Evolutionary conservation across 805 yeast genomes (phyloP), one percentile per base, ranked within the genome.

Genomic region (Teunomyces panamensis): DNA sequence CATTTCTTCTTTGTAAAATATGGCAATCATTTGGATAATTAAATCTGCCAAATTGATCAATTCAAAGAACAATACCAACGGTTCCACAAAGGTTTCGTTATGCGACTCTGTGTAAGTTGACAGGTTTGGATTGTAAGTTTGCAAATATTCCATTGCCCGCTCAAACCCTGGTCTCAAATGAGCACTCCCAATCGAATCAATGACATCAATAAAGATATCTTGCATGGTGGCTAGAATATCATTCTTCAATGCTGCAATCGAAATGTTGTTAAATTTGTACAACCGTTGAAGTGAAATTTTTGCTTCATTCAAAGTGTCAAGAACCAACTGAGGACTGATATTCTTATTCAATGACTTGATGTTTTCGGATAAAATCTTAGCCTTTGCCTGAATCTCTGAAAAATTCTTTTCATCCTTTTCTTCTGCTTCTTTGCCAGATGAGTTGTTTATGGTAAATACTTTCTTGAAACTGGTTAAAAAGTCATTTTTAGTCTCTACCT

Each of bases 1-100:
- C 54, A 92, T 75, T 62, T 92, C 98, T 62, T 88, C 91, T 56
- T 87, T 86, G 67, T 89, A 92, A 56, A 94, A 94, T 5, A 89
- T 88, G 45, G 87, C 90, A 39, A 91, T 70, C 95, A 92, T 89
- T 62, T 92, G 97, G 57, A 89, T 85, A 17, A 94, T 88, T 48
- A 92, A 71, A 64, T 92, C 99, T 4, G 97, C 97, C 50, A 89
- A 84, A 56, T 91, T 94, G 30, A 94, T 94, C 48, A 94, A 75
- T 61, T 92, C 97, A 13, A 95, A 86, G 57, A 94, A 92, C 39
- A 87, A 81, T 0, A 85, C 85, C 45, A 92, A 73, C 0, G 98
- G 98, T 52, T 87, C 95, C n/a, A 87, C 84, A 6, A 77, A 73
- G 20, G 69, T 59, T 20, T 60, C 66, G 17, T 56, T 50, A 27